Evolutionary conservation across 345 rosid species (phyloP).

Genomic region (Citrus maxima): DNA sequence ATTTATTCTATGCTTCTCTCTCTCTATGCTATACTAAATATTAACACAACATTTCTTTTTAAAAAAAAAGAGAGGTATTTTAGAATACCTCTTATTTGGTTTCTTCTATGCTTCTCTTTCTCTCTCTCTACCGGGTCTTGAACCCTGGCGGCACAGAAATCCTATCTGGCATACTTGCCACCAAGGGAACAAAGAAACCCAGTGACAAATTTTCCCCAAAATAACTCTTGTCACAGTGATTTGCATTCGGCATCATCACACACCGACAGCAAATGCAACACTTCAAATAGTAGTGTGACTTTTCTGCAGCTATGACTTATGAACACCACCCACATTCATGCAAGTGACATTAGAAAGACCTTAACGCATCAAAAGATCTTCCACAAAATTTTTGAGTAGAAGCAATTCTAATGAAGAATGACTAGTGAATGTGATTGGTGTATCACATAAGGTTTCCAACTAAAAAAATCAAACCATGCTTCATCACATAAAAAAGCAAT

Average conservation of each 20-base stretch:
- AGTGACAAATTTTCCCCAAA: not conserved
- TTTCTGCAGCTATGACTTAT: no score
- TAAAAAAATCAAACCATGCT: not conserved
- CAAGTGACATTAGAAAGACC: not conserved
- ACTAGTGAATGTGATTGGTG: no score
- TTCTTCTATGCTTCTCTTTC: not conserved
- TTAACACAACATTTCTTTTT: no score
- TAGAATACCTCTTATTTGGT: slow-evolving; percentile 8
- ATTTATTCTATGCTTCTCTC: no score
- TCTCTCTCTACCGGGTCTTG: slow-evolving; percentile 3
- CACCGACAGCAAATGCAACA: not conserved
- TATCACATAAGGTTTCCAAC: not conserved
- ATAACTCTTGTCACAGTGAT: no score
- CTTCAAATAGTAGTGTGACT: no score
- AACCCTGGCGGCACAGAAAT: not conserved
- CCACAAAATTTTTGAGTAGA: not conserved
- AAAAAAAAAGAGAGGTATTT: not conserved
- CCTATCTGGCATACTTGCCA: not conserved
- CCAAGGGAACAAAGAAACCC: not conserved
- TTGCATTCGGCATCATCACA: not conserved
- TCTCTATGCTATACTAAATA: no score
- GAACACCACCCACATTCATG: not conserved
- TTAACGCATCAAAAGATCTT: not conserved
- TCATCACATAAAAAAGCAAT: not conserved
- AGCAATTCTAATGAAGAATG: not conserved